Percentiles rank a stretch among this genome's conserved stretches.
Conservation (phyloP, 192 early-diverging fungal species). For the Martensiomyces pterosporus region DNA sequence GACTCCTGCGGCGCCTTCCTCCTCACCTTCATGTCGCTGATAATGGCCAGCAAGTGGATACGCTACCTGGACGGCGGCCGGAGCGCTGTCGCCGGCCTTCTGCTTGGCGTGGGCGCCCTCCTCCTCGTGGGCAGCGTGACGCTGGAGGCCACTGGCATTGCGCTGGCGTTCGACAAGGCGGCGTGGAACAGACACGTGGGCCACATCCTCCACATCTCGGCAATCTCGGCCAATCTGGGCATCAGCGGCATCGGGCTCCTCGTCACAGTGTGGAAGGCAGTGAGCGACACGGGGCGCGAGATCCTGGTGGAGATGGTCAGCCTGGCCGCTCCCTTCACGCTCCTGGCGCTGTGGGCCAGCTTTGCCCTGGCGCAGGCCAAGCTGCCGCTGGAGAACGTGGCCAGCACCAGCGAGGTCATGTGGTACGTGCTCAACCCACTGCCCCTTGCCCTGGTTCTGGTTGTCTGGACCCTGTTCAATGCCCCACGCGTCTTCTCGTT, state of each 20-base stretch:
- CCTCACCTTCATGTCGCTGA: constrained; percentile 3
- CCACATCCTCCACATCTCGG: constrained; percentile 11
- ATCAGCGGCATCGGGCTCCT: constrained; percentile 12
- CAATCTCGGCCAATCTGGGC: constrained; percentile 6
- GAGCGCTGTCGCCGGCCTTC: neutral
- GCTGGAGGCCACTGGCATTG: constrained; percentile 18
- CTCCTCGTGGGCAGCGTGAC: constrained; percentile 1
- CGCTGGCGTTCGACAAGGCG: constrained; percentile 5
- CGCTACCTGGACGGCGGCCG: constrained; percentile 1
- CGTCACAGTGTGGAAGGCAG: constrained; percentile 12
- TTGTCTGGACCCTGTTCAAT: constrained; percentile 24
- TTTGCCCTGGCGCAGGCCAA: constrained; percentile 23
- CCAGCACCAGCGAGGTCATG: constrained; percentile 19
- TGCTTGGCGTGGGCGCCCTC: neutral
- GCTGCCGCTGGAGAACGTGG: constrained; percentile 9
- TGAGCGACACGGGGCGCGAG: neutral
- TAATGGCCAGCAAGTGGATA: constrained; percentile 20
- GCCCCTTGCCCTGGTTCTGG: constrained; percentile 27
- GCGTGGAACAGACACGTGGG: constrained; percentile 9
- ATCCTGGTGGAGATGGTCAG: neutral
- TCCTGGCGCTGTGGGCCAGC: constrained; percentile 24
- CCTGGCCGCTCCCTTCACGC: constrained; percentile 7
- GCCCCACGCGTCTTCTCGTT: constrained; percentile 15
- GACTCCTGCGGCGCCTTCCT: constrained; percentile 16
- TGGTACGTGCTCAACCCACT: constrained; percentile 35